A percentile compares a stretch with the other conserved stretches of the same genome.
These are phyloP conservation scores for Sphagnum contortum DNA, from an alignment of 225 moss, liverwort and hornwort species.

Conservation along the genomic window DNA sequence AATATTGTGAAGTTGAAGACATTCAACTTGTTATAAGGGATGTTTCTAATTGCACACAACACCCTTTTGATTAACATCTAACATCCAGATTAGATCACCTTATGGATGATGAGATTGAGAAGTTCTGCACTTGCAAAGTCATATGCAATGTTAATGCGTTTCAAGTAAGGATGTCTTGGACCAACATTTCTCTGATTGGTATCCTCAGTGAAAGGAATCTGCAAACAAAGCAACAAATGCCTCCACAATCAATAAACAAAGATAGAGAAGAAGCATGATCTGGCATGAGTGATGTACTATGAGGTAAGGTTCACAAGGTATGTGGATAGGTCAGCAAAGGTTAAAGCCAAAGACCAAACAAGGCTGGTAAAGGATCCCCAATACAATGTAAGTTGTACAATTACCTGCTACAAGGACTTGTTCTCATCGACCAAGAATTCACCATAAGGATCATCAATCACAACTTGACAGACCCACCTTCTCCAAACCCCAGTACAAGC, in stretches of 20 bases:
- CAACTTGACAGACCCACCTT: constrained; percentile 92
- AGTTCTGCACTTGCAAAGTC: constrained; percentile 89
- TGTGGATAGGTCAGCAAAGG: too few relatives aligned
- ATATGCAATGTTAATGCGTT: constrained; percentile 84
- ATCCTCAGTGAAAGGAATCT: constrained; percentile 77
- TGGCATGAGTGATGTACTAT: too few relatives aligned
- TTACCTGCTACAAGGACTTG: constrained; percentile 90
- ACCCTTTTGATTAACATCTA: too few relatives aligned
- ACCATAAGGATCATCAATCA: constrained; percentile 95
- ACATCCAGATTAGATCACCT: constrained; percentile 20
- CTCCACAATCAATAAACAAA: too few relatives aligned
- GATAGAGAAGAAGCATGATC: too few relatives aligned
- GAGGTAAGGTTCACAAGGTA: too few relatives aligned
- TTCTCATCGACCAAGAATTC: constrained; percentile 97
- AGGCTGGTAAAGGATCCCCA: too few relatives aligned
- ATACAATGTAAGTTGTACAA: too few relatives aligned
- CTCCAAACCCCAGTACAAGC: constrained; percentile 1
- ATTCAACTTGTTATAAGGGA: too few relatives aligned
- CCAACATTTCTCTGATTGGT: constrained; percentile 38
- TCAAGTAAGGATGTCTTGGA: constrained; percentile 74
- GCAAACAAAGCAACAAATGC: constrained; percentile 12
- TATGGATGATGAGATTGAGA: constrained; percentile 71
- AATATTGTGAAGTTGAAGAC: too few relatives aligned
- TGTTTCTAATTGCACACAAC: too few relatives aligned
- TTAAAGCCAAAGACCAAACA: too few relatives aligned